Conservation (phyloP, 2,329 filamentous ascomycete species). For the Aureobasidium sp. region DNA sequence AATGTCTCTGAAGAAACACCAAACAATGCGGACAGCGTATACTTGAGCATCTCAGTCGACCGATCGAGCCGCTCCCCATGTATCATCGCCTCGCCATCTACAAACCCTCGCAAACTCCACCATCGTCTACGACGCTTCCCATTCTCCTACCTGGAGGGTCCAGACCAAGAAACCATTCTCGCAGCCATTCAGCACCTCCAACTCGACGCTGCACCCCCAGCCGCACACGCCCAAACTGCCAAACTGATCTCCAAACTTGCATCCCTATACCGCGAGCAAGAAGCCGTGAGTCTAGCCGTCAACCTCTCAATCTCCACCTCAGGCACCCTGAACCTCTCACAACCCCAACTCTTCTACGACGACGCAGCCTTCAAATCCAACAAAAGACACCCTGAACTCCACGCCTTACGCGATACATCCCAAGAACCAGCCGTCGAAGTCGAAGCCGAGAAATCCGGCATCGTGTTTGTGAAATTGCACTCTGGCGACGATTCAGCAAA, state of each 20-base stretch:
- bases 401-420: slow-evolving; percentile 47
- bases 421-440: slow-evolving; percentile 50
- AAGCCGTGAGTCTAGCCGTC: slow-evolving; percentile 56
- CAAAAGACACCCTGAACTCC: slow-evolving; percentile 55
- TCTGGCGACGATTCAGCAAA: slow-evolving; percentile 44
- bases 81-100: slow-evolving; percentile 53
- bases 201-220: slow-evolving; percentile 40
- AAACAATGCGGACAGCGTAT: slow-evolving; percentile 20
- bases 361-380: slow-evolving; percentile 60
- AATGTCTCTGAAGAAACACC: slow-evolving; percentile 32
- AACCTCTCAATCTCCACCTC: slow-evolving; percentile 35
- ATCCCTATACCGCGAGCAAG: slow-evolving; percentile 55
- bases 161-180: slow-evolving; percentile 33
- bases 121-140: slow-evolving; percentile 49
- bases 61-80: slow-evolving; percentile 56
- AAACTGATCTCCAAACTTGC: slow-evolving; percentile 49
- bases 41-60: slow-evolving; percentile 59
- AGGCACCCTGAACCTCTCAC: slow-evolving; percentile 44
- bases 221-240: slow-evolving; percentile 39
- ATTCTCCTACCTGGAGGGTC: slow-evolving; percentile 51
- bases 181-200: slow-evolving; percentile 46
- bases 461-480: slow-evolving; percentile 65
- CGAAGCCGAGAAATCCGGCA: slow-evolving; percentile 61
- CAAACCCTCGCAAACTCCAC: slow-evolving; percentile 36
- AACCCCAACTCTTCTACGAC: slow-evolving; percentile 58